These are phyloP conservation scores for Populus trichocarpa DNA, from an alignment of 441 rosid genomes.

Conservation along the genomic window DNA sequence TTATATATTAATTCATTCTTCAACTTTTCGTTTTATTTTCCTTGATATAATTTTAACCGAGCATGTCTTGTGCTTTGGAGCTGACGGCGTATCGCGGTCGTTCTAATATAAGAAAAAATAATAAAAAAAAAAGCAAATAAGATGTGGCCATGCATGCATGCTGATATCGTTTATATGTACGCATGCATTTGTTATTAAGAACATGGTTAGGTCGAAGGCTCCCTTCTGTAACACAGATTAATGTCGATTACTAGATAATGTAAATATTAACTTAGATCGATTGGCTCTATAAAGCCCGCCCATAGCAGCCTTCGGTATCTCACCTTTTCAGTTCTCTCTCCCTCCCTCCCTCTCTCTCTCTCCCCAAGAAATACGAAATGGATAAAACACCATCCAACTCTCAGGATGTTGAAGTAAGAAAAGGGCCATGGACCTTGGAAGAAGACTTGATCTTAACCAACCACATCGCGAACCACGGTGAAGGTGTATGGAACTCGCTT, in stretches of 20 bases:
- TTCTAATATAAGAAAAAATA: too few species aligned
- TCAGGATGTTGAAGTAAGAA: conserved; percentile 78
- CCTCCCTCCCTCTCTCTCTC: not conserved
- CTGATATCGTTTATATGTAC: not conserved
- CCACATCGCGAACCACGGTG: conserved; percentile 89
- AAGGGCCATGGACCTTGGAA: conserved; percentile 99
- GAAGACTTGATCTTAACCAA: conserved; percentile 94
- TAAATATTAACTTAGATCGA: not conserved
- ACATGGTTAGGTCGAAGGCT: conserved; percentile 33
- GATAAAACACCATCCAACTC: conserved; percentile 53
- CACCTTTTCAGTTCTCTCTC: conserved; percentile 20
- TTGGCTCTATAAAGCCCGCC: conserved; percentile 46
- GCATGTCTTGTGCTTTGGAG: too few species aligned
- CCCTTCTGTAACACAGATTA: not conserved
- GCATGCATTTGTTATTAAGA: conserved; percentile 18
- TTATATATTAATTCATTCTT: too few species aligned
- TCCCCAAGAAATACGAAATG: conserved; percentile 24
- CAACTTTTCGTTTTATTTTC: too few species aligned
- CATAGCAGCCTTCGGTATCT: conserved; percentile 31
- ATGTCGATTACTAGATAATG: not conserved
- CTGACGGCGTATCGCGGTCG: too few species aligned
- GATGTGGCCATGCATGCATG: too few species aligned
- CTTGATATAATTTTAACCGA: too few species aligned
- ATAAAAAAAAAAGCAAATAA: too few species aligned
- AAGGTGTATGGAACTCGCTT: conserved; percentile 96